phyloP scores from a whole-genome alignment of 495 filamentous ascomycete genomes.

The Cercophora scortea region DNA sequence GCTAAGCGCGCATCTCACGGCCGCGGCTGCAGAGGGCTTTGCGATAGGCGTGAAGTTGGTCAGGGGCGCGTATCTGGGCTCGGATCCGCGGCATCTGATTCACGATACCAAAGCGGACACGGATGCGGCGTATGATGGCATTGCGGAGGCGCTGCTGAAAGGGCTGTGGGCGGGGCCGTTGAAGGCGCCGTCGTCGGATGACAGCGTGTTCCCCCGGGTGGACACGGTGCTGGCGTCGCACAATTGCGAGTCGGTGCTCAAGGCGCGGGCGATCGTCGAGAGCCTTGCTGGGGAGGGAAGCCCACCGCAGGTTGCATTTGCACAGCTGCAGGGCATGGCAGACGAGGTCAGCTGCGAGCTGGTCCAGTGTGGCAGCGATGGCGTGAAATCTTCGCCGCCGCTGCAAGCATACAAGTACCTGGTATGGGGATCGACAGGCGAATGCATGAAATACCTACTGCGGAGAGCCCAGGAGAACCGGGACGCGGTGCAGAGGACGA shows the following conservation, averaged over 20 bases:
- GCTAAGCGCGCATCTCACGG: slow-evolving; percentile 58
- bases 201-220: slow-evolving; percentile 49
- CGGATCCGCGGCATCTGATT: slow-evolving; percentile 71
- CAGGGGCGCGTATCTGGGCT: slow-evolving; percentile 79
- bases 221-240: slow-evolving; percentile 83
- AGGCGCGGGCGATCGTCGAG: slow-evolving; percentile 47
- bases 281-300: slow-evolving; percentile 9
- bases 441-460: slow-evolving; percentile 91
- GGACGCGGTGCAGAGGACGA: slow-evolving; percentile 74
- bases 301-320: slow-evolving; percentile 58
- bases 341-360: slow-evolving; percentile 87
- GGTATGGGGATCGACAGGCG: slow-evolving; percentile 83
- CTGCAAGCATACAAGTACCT: slow-evolving; percentile 74
- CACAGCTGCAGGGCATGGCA: slow-evolving; percentile 94
- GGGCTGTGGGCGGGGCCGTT: slow-evolving; percentile 43
- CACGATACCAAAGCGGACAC: slow-evolving; percentile 80
- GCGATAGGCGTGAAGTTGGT: slow-evolving; percentile 88
- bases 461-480: slow-evolving; percentile 85
- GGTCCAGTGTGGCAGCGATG: slow-evolving; percentile 32
- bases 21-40: slow-evolving; percentile 59
- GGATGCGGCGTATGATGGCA: slow-evolving; percentile 33
- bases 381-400: slow-evolving; percentile 21
- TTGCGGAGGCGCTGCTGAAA: slow-evolving; percentile 29
- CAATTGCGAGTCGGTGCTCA: slow-evolving; percentile 72
- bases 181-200: slow-evolving; percentile 23